phyloP scores from a whole-genome alignment of 192 early-diverging fungal species.

The Backusella liffmaniae region DNA sequence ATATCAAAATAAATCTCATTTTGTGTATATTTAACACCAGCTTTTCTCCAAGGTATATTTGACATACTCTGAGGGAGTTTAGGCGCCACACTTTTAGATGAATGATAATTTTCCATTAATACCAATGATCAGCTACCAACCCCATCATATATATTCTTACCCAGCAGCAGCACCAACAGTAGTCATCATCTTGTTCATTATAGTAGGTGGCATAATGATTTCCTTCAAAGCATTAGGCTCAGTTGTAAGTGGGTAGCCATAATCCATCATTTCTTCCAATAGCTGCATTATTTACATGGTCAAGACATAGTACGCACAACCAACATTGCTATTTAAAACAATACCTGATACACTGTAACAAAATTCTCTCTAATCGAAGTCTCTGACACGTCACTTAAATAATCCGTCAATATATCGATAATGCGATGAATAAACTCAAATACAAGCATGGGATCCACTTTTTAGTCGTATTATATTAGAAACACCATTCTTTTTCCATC shows the following conservation, averaged over 20 bases:
- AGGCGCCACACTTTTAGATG: slow-evolving; percentile 42
- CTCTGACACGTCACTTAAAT: slow-evolving; percentile 83
- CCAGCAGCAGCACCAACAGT: slow-evolving; percentile 66
- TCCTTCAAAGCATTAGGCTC: slow-evolving; percentile 83
- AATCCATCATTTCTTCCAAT: slow-evolving; percentile 93
- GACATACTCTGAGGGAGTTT: slow-evolving; percentile 66
- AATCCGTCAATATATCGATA: slow-evolving; percentile 76
- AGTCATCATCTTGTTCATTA: slow-evolving; percentile 83
- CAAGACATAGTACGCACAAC: not conserved
- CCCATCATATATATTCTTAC: slow-evolving; percentile 11
- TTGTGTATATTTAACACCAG: slow-evolving; percentile 81
- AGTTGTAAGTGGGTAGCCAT: slow-evolving; percentile 86
- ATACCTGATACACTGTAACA: slow-evolving; percentile 83
- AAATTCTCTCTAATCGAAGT: slow-evolving; percentile 88
- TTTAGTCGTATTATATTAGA: not conserved
- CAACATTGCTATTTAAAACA: not conserved
- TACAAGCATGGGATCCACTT: slow-evolving; percentile 80
- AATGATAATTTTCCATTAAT: not conserved
- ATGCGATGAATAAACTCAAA: slow-evolving; percentile 85
- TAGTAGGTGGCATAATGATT: slow-evolving; percentile 82
- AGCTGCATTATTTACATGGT: slow-evolving; percentile 47
- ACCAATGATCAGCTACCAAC: not conserved
- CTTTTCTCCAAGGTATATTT: slow-evolving; percentile 83
- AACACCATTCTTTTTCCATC: not conserved
- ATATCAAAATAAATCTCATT: slow-evolving; percentile 98